Base-by-base conservation (phyloP, 2,329 filamentous ascomycete genomes). In the Aspergillus aculeatus region DNA sequence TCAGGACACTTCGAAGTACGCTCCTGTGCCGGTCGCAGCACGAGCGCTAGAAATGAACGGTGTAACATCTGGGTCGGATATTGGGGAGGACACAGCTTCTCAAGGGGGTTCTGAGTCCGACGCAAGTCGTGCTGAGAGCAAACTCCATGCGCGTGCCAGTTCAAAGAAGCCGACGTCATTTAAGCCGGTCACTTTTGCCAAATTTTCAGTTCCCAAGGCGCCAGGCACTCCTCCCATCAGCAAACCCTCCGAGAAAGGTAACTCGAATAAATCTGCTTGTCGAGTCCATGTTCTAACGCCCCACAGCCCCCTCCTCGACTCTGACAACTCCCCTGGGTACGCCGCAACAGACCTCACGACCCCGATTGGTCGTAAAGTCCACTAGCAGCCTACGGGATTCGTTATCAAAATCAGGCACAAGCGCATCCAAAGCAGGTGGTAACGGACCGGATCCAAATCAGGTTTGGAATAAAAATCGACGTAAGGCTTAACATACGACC, bases 401-500 rank as follows among this genome's bases (percentile, higher is more conserved):
- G 19, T 69, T 81, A 49, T 80, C 81, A 41, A 84, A 83, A 60
- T 66, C 80, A 24, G 77, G 77, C 52, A 74, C 82, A 58, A 74
- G 70, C 57, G 75, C 76, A 57, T 78, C 77, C 51, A 77, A 78
- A 60, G 78, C 78, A 59, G 80, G 80, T 56, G 73, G 73, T 62
- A 73, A 74, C 64, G 84, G 83, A n/a, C 85, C 86, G 53, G 85
- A 88, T 74, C 84, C 84, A n/a, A 86, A 81, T 73, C 86, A 86
- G 73, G 86, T 89, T 54, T 89, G 86, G 86, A 89, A 89, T 70
- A 88, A 86, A 75, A 89, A 88, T 70, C 81, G 85, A 75, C 84
- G 84, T 81, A 80, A 68, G 79, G 67, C 35, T 57, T 54, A 49
- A 50, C 52, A 31, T 52, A 24, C 54, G 9, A n/a, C 38, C 16